A percentile compares a stretch with the other conserved stretches of the same genome.
phyloP scores from a whole-genome alignment of 1,139 yeast genomes.

The Pichia sp. region DNA sequence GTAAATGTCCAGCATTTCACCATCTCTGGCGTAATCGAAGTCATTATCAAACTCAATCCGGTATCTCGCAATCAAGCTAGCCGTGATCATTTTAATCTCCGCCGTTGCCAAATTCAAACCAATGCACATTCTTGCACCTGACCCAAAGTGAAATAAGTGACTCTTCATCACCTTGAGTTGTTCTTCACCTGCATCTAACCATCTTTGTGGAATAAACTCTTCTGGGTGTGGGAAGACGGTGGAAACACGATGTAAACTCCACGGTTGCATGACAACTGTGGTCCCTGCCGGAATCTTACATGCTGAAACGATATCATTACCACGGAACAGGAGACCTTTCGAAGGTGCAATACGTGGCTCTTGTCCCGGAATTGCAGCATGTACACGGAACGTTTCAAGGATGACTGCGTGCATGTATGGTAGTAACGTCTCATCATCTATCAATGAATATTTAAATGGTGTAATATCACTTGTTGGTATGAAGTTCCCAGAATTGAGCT shows the following conservation, averaged over 20 bases:
- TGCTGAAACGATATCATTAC: slow-evolving; percentile 20
- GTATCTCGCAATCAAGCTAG: slow-evolving; percentile 47
- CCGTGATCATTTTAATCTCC: slow-evolving; percentile 56
- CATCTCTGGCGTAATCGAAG: slow-evolving; percentile 26
- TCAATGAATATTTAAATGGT: slow-evolving; percentile 21
- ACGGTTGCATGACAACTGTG: slow-evolving; percentile 58
- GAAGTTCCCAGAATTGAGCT: slow-evolving; percentile 12
- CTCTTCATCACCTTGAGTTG: slow-evolving; percentile 42
- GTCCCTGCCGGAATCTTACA: slow-evolving; percentile 47
- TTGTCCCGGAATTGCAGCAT: slow-evolving; percentile 69
- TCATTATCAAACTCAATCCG: slow-evolving; percentile 26
- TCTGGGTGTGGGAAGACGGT: slow-evolving; percentile 45
- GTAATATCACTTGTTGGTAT: slow-evolving; percentile 5
- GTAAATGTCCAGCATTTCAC: slow-evolving; percentile 30
- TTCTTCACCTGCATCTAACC: slow-evolving; percentile 39
- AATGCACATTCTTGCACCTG: slow-evolving; percentile 69
- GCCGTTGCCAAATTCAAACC: slow-evolving; percentile 64
- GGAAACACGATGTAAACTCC: slow-evolving; percentile 51
- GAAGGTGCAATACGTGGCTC: slow-evolving; percentile 53
- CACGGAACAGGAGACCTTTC: slow-evolving; percentile 26
- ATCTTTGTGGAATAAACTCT: slow-evolving; percentile 51
- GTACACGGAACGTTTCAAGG: slow-evolving; percentile 52
- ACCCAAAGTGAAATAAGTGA: slow-evolving; percentile 63
- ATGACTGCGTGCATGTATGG: slow-evolving; percentile 52
- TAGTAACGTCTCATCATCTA: slow-evolving; percentile 36